Evolutionary conservation across 164 flowering plant species (phyloP).

Genomic region (Santalum album): DNA sequence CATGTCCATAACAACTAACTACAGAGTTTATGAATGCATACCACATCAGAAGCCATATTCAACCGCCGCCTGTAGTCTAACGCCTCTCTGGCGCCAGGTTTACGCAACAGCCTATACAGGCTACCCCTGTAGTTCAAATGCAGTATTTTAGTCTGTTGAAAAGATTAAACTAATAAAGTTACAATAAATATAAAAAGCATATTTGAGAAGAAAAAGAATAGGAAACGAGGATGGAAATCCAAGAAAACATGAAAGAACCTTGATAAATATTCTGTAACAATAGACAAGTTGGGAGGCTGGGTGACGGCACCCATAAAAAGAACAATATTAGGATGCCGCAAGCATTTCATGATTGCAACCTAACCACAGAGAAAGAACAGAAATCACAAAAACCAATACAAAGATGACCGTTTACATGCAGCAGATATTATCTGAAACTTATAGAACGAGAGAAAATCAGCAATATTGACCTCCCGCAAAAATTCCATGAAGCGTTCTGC

Average conservation of each 20-base stretch:
- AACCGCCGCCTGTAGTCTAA: conserved; percentile 87
- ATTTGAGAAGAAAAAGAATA: not conserved
- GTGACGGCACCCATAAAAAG: conserved; percentile 99
- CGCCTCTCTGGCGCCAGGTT: conserved; percentile 69
- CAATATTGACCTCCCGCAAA: conserved; percentile 64
- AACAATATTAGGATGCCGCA: conserved; percentile 97
- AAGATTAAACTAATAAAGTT: not conserved
- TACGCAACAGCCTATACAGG: conserved; percentile 82
- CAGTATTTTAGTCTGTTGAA: not conserved
- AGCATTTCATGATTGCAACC: conserved; percentile 95
- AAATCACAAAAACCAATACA: not conserved
- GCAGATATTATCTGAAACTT: not conserved
- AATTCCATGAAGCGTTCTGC: conserved; percentile 79
- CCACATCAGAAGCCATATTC: conserved; percentile 97
- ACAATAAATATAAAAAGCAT: not conserved
- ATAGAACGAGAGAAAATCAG: not conserved
- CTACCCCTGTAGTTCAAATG: conserved; percentile 69
- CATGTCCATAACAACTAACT: not conserved
- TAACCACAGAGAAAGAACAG: conserved; percentile 16
- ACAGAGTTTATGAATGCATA: conserved; percentile 21
- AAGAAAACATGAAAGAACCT: conserved; percentile 32
- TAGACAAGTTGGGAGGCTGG: conserved; percentile 87
- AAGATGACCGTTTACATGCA: not conserved
- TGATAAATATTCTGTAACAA: conserved; percentile 93
- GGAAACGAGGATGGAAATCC: conserved; percentile 1